phyloP scores from a whole-genome alignment of 805 yeast genomes.

The Komagataella populi region DNA sequence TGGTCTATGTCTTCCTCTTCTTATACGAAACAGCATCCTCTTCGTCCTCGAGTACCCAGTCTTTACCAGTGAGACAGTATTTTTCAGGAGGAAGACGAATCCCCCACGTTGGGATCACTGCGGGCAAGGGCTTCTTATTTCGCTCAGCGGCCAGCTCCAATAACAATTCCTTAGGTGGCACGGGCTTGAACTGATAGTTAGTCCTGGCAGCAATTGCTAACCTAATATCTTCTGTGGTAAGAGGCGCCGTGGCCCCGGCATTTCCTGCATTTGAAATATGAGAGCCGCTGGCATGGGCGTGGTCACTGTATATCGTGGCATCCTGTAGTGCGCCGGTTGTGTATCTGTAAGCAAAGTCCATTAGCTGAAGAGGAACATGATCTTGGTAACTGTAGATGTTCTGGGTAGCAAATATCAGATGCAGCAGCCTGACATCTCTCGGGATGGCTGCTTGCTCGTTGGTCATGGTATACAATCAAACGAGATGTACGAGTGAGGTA shows the following conservation, averaged over 20 bases:
- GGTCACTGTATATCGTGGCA: slow-evolving; percentile 81
- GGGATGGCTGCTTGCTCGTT: slow-evolving; percentile 33
- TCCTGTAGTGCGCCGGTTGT: slow-evolving; percentile 80
- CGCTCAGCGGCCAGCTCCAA: slow-evolving; percentile 87
- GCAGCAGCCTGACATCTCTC: slow-evolving; percentile 82
- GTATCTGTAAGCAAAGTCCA: slow-evolving; percentile 93
- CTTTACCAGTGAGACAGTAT: slow-evolving; percentile 79
- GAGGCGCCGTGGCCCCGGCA: slow-evolving; percentile 26
- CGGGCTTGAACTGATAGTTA: slow-evolving; percentile 93
- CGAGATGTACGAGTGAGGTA: not conserved
- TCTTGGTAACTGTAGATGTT: slow-evolving; percentile 88
- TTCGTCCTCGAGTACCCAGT: slow-evolving; percentile 49
- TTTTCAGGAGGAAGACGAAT: slow-evolving; percentile 94
- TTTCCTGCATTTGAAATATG: slow-evolving; percentile 23
- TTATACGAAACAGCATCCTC: slow-evolving; percentile 14
- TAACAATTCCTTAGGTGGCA: slow-evolving; percentile 84
- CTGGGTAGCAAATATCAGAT: slow-evolving; percentile 85
- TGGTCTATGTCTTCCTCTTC: slow-evolving; percentile 10
- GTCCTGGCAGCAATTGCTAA: slow-evolving; percentile 89
- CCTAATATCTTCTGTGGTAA: slow-evolving; percentile 82
- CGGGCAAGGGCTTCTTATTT: slow-evolving; percentile 81
- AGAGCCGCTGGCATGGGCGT: slow-evolving; percentile 32
- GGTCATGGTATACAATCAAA: not conserved
- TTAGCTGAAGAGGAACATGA: slow-evolving; percentile 86
- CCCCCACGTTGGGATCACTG: slow-evolving; percentile 85